Conservation (phyloP, 352 stramenopile species). For the Phytophthora ramorum region DNA sequence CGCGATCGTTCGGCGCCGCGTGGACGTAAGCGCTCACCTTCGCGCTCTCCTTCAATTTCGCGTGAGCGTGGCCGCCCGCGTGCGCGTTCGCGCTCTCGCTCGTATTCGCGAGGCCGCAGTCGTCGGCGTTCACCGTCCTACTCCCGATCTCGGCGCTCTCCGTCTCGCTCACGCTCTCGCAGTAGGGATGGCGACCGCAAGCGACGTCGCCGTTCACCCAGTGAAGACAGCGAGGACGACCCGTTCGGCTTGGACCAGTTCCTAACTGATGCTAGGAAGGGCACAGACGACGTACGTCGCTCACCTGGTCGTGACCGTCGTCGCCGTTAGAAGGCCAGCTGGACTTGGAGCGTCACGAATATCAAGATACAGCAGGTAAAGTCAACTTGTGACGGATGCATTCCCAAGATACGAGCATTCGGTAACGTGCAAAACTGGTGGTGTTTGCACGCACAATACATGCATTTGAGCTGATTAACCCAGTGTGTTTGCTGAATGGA, state of each 20-base stretch:
- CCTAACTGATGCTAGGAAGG: conserved; percentile 74
- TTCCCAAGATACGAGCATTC: not conserved
- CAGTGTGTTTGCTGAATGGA: not conserved
- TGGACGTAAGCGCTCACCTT: conserved; percentile 33
- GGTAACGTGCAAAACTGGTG: conserved; percentile 4
- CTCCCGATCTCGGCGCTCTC: conserved; percentile 44
- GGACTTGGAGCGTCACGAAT: not conserved
- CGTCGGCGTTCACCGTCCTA: conserved; percentile 41
- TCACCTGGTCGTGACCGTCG: conserved; percentile 36
- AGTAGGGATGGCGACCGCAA: conserved; percentile 56
- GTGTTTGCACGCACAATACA: not conserved
- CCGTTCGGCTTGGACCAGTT: conserved; percentile 89
- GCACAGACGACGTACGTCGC: conserved; percentile 32
- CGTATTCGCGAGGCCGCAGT: conserved; percentile 31
- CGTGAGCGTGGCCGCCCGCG: conserved; percentile 25
- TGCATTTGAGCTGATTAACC: not conserved
- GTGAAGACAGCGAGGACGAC: conserved; percentile 69
- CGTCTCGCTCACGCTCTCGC: conserved; percentile 47
- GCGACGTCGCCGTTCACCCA: conserved; percentile 49
- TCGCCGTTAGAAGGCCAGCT: conserved; percentile 34
- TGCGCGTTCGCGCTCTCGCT: conserved; percentile 39
- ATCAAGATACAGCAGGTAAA: not conserved
- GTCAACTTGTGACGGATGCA: not conserved
- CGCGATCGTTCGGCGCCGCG: conserved; percentile 30
- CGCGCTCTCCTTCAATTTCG: conserved; percentile 30